Base-by-base conservation (phyloP, 2,329 filamentous ascomycete species). In the Exophiala sp. region DNA sequence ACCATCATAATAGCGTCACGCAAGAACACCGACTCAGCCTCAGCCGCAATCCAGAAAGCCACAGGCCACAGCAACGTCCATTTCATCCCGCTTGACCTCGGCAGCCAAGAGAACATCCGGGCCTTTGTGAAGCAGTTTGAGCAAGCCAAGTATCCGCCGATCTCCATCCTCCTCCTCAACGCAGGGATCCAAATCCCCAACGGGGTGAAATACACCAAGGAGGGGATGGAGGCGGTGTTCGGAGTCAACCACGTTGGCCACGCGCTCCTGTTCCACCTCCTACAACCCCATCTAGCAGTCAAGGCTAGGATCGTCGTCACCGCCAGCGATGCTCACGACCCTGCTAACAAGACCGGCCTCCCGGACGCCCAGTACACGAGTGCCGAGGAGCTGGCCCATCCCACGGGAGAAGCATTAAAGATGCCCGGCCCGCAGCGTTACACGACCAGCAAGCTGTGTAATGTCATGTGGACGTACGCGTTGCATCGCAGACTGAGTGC, bases 201-300 rank as follows among this genome's bases (percentile, higher is more conserved):
- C 0, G 53, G 53, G 0, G 43, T 73, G 1, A 22, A 56, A 0
- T 65, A 68, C 41, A 71, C 69, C 0, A 51, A 44, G 0, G 70
- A 77, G 16, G 70, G 71, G 6, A 59, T 76, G 34, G 76, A 79
- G 57, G 56, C 60, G 24, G 73, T 70, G 5, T 79, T 79, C 55
- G 73, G 65, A 3, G 65, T 76, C 54, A 73, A 69, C 48, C 73
- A 78, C 53, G 66, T 77, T 35, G 75, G 75, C 3, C 73, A 79
- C 56, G 70, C 73, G 11, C 61, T 77, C 1, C 67, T 79, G 0
- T 73, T 75, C 58, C 70, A 72, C 46, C 67, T 77, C 2, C 65
- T 79, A 2, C 62, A 62, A 2, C 68, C 72, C 0, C 43, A 64
- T 37, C 61, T 75, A 5, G 68, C 68, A 2, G 42, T 58, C 0